Conservation (phyloP, 2,329 filamentous ascomycete species). For the Diplodia intermedia region DNA sequence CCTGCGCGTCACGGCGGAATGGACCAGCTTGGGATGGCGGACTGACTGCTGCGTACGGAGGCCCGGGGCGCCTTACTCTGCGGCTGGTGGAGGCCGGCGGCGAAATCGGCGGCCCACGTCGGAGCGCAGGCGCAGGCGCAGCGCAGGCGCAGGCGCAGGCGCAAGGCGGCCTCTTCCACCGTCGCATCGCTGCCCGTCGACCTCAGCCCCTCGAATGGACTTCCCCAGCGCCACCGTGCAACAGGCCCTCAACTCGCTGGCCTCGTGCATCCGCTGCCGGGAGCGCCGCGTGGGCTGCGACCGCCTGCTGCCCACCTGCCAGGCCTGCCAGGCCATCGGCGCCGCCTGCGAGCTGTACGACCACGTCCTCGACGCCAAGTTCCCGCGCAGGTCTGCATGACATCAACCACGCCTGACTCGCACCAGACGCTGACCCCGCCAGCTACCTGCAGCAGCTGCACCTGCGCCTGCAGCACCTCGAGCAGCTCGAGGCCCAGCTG, state of each 20-base stretch:
- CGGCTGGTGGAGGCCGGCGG: conserved; percentile 9
- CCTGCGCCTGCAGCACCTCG: conserved; percentile 29
- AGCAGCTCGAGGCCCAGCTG: conserved; percentile 15
- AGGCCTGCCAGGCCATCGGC: conserved; percentile 28
- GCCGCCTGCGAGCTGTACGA: conserved; percentile 31
- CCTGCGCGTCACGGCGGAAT: neutral
- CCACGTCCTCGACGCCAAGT: conserved; percentile 26
- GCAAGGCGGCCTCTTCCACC: conserved; percentile 13
- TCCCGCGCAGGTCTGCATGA: conserved; percentile 31
- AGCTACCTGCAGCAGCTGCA: conserved; percentile 31
- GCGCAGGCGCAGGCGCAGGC: neutral
- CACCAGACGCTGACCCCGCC: neutral
- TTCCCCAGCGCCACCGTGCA: conserved; percentile 28
- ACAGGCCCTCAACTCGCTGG: conserved; percentile 30
- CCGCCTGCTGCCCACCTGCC: conserved; percentile 32
- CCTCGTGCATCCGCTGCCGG: conserved; percentile 33
- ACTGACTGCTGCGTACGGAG: neutral
- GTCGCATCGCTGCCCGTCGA: neutral
- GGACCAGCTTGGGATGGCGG: neutral
- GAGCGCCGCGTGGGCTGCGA: conserved; percentile 32
- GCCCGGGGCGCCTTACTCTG: neutral
- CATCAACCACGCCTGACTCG: conserved; percentile 10
- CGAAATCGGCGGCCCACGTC: conserved; percentile 22
- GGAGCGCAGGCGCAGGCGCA: neutral
- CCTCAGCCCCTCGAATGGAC: conserved; percentile 13